Conservation (phyloP, 2,329 filamentous ascomycete genomes). For the Apiospora hydei region DNA sequence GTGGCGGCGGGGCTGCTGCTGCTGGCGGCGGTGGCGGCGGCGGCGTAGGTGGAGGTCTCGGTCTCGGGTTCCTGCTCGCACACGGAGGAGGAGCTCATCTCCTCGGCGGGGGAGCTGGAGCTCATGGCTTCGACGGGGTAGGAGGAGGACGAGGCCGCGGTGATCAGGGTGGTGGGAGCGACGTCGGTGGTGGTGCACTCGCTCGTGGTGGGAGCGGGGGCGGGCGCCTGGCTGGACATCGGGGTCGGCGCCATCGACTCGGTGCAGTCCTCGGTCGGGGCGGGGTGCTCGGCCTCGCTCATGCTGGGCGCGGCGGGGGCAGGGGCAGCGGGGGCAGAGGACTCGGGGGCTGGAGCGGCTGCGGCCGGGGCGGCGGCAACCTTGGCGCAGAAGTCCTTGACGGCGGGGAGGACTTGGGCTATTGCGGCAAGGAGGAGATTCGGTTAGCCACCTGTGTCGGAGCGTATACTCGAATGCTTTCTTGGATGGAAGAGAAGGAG, state of each 20-base stretch:
- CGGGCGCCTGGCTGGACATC: not conserved
- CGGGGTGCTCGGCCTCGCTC: not conserved
- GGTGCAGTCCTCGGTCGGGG: not conserved
- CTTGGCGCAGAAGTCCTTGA: constrained; percentile 33
- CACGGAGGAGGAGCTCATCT: constrained; percentile 20
- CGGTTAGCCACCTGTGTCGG: not conserved
- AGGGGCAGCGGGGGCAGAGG: too few species aligned
- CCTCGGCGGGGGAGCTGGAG: constrained; percentile 14
- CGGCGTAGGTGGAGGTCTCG: constrained; percentile 7
- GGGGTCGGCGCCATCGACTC: not conserved
- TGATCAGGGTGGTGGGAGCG: constrained; percentile 4
- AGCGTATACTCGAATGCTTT: not conserved
- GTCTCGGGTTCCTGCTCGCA: not conserved
- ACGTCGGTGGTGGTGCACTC: not conserved
- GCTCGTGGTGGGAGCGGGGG: not conserved
- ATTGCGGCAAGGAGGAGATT: not conserved
- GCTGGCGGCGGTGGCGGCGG: not conserved
- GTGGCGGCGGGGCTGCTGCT: not conserved
- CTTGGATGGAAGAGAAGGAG: not conserved
- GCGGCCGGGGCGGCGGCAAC: not conserved
- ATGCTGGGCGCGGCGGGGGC: not conserved
- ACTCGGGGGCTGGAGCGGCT: not conserved
- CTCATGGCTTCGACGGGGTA: constrained; percentile 10
- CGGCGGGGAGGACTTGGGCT: constrained; percentile 35
- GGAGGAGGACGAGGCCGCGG: not conserved